A percentile compares a stretch with the other conserved stretches of the same genome.
These are phyloP conservation scores for Penicillium hordei DNA, from an alignment of 2,329 filamentous ascomycete genomes.

Conservation along the genomic window DNA sequence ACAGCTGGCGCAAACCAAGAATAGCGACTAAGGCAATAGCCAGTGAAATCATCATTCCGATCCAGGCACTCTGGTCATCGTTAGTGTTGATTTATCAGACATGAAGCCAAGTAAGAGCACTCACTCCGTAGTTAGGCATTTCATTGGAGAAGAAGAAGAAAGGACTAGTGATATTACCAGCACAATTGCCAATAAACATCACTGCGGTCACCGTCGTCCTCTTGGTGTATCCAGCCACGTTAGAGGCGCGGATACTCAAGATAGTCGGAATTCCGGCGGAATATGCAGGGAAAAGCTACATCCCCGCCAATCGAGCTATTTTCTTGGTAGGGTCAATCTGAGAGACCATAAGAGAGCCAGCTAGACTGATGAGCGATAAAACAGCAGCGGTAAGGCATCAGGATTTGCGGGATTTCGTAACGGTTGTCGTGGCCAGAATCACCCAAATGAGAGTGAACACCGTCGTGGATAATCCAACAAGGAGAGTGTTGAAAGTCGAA, in stretches of 20 bases:
- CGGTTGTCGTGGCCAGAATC: slow-evolving; percentile 2
- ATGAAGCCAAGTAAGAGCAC: background rate
- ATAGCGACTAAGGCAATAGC: background rate
- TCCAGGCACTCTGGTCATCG: background rate
- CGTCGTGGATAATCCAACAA: slow-evolving; percentile 14
- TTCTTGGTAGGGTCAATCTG: background rate
- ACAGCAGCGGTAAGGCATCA: background rate
- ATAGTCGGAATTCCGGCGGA: slow-evolving; percentile 33
- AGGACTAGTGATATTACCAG: slow-evolving; percentile 44
- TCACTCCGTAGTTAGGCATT: background rate
- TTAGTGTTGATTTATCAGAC: background rate
- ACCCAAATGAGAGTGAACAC: slow-evolving; percentile 13
- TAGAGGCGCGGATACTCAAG: slow-evolving; percentile 41
- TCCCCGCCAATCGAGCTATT: slow-evolving; percentile 2
- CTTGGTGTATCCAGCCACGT: slow-evolving; percentile 49
- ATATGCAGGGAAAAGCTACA: slow-evolving; percentile 32
- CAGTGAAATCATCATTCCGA: background rate
- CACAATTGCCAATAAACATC: slow-evolving; percentile 41
- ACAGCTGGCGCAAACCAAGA: background rate
- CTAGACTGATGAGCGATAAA: background rate
- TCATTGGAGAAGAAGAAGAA: slow-evolving; percentile 36
- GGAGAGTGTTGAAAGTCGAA: slow-evolving; percentile 19
- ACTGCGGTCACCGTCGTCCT: slow-evolving; percentile 47
- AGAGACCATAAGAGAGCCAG: background rate
- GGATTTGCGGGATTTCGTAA: slow-evolving; percentile 6